Percentiles rank a stretch among this genome's conserved stretches.
Evolutionary conservation across 257 asterid species (phyloP).

Genomic region (Nicotiana otophora): DNA sequence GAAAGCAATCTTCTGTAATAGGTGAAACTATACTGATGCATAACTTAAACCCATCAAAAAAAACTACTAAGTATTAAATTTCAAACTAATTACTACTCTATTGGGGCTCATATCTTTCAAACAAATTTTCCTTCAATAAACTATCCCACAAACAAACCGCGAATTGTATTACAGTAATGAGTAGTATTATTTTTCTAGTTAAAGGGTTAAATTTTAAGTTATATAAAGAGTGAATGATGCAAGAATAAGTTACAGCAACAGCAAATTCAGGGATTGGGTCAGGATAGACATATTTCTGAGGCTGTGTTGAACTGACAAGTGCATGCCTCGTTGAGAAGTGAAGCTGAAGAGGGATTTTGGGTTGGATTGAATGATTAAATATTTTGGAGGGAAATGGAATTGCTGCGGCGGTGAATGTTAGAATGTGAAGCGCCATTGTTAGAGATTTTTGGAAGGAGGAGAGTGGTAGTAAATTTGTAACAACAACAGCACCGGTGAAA

Average conservation of each 20-base stretch:
- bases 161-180: neutral
- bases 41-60: too few species aligned
- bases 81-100: neutral
- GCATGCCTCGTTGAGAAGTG: conserved; percentile 5
- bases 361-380: conserved; percentile 16
- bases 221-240: neutral
- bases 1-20: too few species aligned
- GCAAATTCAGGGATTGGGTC: conserved; percentile 64
- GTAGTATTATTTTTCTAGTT: neutral
- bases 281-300: conserved; percentile 45
- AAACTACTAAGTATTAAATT: neutral
- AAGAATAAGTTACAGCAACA: conserved; percentile 32
- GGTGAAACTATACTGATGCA: too few species aligned
- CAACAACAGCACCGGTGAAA: too few species aligned
- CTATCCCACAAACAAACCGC: neutral
- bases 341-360: neutral
- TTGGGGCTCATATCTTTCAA: too few species aligned
- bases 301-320: conserved; percentile 21
- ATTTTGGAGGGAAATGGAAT: neutral
- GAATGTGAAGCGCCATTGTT: neutral
- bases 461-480: neutral
- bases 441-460: neutral
- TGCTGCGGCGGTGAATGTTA: neutral
- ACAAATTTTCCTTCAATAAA: neutral
- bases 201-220: neutral